phyloP scores from a whole-genome alignment of 495 filamentous ascomycete species.

The Aspergillus haitiensis region DNA sequence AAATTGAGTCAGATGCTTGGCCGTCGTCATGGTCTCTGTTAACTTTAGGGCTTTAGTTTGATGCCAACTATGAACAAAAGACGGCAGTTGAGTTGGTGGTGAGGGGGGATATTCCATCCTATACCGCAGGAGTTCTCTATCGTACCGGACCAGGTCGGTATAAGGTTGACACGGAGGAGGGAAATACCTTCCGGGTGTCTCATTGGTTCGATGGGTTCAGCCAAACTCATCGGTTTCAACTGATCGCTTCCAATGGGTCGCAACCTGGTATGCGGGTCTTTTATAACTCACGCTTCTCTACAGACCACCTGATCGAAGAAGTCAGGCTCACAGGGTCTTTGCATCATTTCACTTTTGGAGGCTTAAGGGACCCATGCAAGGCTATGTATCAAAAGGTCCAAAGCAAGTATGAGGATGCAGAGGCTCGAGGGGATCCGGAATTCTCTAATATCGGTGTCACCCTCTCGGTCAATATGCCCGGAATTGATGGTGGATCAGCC shows the following conservation, averaged over 20 bases:
- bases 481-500: slow-evolving; percentile 28
- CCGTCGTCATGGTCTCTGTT: not conserved
- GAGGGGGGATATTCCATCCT: slow-evolving; percentile 51
- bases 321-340: slow-evolving; percentile 52
- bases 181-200: slow-evolving; percentile 52
- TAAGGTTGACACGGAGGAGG: slow-evolving; percentile 55
- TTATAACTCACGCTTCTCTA: slow-evolving; percentile 72
- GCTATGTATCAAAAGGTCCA: slow-evolving; percentile 67
- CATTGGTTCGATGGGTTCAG: slow-evolving; percentile 85
- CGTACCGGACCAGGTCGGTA: slow-evolving; percentile 69
- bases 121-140: slow-evolving; percentile 63
- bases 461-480: slow-evolving; percentile 59
- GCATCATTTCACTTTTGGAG: slow-evolving; percentile 56
- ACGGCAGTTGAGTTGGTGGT: slow-evolving; percentile 51
- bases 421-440: slow-evolving; percentile 23
- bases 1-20: not conserved
- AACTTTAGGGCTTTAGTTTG: slow-evolving; percentile 39
- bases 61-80: slow-evolving; percentile 49
- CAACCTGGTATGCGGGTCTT: slow-evolving; percentile 45
- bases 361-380: slow-evolving; percentile 66
- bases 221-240: slow-evolving; percentile 73
- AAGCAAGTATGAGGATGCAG: slow-evolving; percentile 43
- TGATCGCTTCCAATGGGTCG: slow-evolving; percentile 38
- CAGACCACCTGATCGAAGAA: slow-evolving; percentile 55
- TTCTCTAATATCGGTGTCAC: slow-evolving; percentile 60